A percentile compares a stretch with the other conserved stretches of the same genome.
These are phyloP conservation scores for Dactylonectria macrodidyma DNA, from an alignment of 2,329 filamentous ascomycete species.

Conservation along the genomic window DNA sequence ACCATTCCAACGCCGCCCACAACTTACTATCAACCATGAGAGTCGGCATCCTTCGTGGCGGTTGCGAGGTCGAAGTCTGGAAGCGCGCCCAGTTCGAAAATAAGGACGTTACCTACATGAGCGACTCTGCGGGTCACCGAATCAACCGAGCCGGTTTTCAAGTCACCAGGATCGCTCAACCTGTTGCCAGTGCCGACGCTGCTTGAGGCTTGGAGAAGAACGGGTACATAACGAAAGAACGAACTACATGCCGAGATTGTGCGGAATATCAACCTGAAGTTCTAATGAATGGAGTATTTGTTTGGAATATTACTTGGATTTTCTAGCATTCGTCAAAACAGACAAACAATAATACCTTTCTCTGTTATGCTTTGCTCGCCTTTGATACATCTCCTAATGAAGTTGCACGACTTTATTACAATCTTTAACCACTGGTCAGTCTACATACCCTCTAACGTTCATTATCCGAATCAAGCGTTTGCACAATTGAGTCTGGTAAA, in stretches of 20 bases:
- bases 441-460: too few species aligned
- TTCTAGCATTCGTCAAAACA: too few species aligned
- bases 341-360: not conserved
- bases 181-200: slow-evolving; percentile 86
- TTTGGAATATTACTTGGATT: too few species aligned
- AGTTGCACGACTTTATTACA: too few species aligned
- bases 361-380: too few species aligned
- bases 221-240: slow-evolving; percentile 33
- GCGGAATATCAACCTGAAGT: too few species aligned
- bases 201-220: slow-evolving; percentile 65
- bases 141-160: slow-evolving; percentile 90
- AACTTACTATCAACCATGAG: slow-evolving; percentile 91
- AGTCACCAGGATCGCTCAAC: slow-evolving; percentile 85
- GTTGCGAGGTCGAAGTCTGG: slow-evolving; percentile 93
- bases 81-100: slow-evolving; percentile 88
- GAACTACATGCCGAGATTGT: slow-evolving; percentile 28
- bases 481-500: not conserved
- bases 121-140: slow-evolving; percentile 84
- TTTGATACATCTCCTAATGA: too few species aligned
- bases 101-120: slow-evolving; percentile 84
- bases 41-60: slow-evolving; percentile 87
- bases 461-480: not conserved
- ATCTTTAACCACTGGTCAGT: too few species aligned
- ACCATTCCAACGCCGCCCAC: slow-evolving; percentile 91
- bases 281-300: too few species aligned